phyloP scores from a whole-genome alignment of 1,284 basidiomycete genomes.

The Malassezia dermatis region DNA sequence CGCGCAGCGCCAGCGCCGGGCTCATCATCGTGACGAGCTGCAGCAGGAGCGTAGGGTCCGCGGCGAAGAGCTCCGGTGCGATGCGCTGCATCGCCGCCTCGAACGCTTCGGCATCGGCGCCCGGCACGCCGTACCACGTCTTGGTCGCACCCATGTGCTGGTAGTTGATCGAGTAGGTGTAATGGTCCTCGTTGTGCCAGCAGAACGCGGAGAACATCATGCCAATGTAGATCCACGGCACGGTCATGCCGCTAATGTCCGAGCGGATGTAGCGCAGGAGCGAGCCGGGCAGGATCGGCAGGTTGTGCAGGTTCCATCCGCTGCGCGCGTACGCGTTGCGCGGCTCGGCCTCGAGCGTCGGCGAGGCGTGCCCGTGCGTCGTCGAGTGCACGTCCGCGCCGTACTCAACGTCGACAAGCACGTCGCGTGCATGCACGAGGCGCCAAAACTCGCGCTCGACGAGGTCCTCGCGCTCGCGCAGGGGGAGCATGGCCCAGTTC shows the following conservation, averaged over 20 bases:
- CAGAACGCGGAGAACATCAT: conserved; percentile 99
- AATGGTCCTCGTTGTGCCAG: conserved; percentile 99
- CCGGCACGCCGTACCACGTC: conserved; percentile 98
- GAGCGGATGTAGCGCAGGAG: conserved; percentile 84
- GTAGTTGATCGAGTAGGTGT: conserved; percentile 60
- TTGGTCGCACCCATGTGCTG: conserved; percentile 99
- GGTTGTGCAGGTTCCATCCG: conserved; percentile 96
- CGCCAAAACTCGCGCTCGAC: conserved; percentile 96
- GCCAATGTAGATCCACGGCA: conserved; percentile 98
- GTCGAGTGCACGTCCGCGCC: conserved; percentile 97
- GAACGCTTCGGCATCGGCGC: conserved; percentile 83
- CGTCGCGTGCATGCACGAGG: conserved; percentile 72
- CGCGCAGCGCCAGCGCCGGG: conserved; percentile 70
- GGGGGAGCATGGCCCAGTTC: conserved; percentile 51
- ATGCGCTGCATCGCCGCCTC: conserved; percentile 89
- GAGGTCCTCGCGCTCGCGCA: conserved; percentile 64
- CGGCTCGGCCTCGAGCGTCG: conserved; percentile 84
- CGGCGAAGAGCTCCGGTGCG: conserved; percentile 96
- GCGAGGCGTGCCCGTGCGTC: conserved; percentile 92
- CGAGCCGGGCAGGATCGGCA: conserved; percentile 78
- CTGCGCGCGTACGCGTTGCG: conserved; percentile 74
- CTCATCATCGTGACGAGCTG: conserved; percentile 98
- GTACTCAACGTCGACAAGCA: conserved; percentile 96
- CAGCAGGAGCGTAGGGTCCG: conserved; percentile 90
- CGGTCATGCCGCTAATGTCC: conserved; percentile 98